Evolutionary conservation across 2,329 filamentous ascomycete genomes (phyloP).

Genomic region (Calonectria fujianensis): DNA sequence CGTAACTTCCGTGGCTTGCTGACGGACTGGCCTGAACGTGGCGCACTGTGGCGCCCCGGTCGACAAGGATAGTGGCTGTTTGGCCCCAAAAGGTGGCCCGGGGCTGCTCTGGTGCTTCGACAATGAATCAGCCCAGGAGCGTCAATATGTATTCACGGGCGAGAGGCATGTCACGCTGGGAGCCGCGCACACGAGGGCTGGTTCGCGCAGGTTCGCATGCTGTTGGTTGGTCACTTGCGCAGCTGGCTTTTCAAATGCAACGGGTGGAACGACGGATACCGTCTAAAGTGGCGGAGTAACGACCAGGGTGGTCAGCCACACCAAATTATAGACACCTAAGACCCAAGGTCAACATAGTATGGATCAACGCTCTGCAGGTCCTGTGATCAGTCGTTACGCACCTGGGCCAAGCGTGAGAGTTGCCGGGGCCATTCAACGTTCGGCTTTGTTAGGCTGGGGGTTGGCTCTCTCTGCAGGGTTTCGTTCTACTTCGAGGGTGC

Average conservation of each 20-base stretch:
- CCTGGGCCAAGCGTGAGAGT: slow-evolving; percentile 25
- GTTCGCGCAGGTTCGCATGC: neutral
- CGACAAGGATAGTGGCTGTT: slow-evolving; percentile 35
- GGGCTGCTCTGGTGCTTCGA: slow-evolving; percentile 28
- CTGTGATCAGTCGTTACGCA: slow-evolving; percentile 26
- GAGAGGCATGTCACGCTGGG: slow-evolving; percentile 23
- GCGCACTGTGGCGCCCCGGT: slow-evolving; percentile 49
- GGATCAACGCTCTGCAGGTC: slow-evolving; percentile 26
- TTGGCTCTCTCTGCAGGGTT: slow-evolving; percentile 29
- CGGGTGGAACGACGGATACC: slow-evolving; percentile 27
- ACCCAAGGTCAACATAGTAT: slow-evolving; percentile 12
- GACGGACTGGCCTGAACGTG: slow-evolving; percentile 48
- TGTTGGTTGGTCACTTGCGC: slow-evolving; percentile 14
- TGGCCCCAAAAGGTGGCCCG: slow-evolving; percentile 20
- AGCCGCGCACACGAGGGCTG: slow-evolving; percentile 34
- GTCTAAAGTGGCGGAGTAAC: slow-evolving; percentile 34
- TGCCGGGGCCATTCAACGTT: slow-evolving; percentile 29
- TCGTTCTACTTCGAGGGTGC: slow-evolving; percentile 31
- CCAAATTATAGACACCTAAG: slow-evolving; percentile 20
- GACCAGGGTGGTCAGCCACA: slow-evolving; percentile 39
- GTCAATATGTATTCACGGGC: slow-evolving; percentile 18
- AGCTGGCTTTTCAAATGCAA: slow-evolving; percentile 7
- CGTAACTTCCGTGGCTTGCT: slow-evolving; percentile 45
- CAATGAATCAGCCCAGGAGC: slow-evolving; percentile 10
- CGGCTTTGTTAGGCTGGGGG: slow-evolving; percentile 20